Evolutionary conservation across 108 stramenopile genomes (phyloP), one percentile per base, ranked within the genome.

Genomic region (Fragilariopsis cylindrus): DNA sequence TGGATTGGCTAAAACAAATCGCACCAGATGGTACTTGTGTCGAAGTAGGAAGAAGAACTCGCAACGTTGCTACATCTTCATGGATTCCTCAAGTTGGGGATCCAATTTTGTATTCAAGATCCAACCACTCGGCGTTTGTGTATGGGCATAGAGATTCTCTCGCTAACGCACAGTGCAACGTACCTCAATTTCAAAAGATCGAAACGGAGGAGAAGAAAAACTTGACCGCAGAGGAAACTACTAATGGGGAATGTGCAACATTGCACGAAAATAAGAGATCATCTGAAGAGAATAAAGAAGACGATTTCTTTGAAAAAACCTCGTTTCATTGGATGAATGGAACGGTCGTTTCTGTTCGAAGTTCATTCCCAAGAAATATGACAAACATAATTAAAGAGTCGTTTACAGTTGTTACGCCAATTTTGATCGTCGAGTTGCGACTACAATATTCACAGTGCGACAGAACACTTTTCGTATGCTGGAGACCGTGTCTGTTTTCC

Each of bases 11-110:
- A 2, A 42, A 79, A 52, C 52, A 47, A 3, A 41, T 68, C 15
- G 45, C 48, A 8, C 69, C 70, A 19, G 72, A 76, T 46, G 16
- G 40, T 3, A 46, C 42, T 47, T 21, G 21, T 44, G 44, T 13
- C 49, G 40, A 48, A 76, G 21, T 5, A 16, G 41, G 19, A 47
- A 12, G 50, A 19, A 16, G 48, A 41, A 47, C 30, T 41, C 52
- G 11, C 30, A 13, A 56, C 18, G 7, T 43, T 7, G 30, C 41
- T 48, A n/a, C 12, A 18, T 30, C n/a, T 15, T 49, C 43, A 46
- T 89, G 88, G 88, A 50, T 84, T 13, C 88, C 88, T 2, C 88
- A 89, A 56, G 19, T 48, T 53, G 85, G 85, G 11, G 88, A 89
- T 60, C 9, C n/a, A 4, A 70, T 89, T 3, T 50, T 82, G 2